Evolutionary conservation across 1,284 basidiomycete species (phyloP).

Genomic region (Ustilago crameri): DNA sequence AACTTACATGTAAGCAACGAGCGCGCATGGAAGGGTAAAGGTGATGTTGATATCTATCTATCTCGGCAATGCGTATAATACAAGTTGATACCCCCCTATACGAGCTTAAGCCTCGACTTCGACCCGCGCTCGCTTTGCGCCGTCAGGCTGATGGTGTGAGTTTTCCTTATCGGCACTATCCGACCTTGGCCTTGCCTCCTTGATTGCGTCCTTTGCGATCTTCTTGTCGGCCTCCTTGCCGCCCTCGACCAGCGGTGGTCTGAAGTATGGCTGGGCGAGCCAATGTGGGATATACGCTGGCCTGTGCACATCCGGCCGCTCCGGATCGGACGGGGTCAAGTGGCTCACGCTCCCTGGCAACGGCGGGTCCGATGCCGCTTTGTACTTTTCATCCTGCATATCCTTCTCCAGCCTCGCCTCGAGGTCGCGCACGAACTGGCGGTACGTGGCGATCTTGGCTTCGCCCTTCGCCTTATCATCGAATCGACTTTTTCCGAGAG

Average conservation of each 20-base stretch:
- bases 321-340: conserved; percentile 11
- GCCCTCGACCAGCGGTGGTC: conserved; percentile 69
- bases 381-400: conserved; percentile 32
- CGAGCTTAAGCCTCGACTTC: no score
- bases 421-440: conserved; percentile 76
- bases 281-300: conserved; percentile 79
- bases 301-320: conserved; percentile 64
- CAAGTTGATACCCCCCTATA: conserved; percentile 1
- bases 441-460: conserved; percentile 73
- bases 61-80: no score
- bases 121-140: no score
- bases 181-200: neutral
- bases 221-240: conserved; percentile 17
- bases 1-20: no score
- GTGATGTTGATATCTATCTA: no score
- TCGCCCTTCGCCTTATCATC: conserved; percentile 66
- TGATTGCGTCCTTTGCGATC: neutral
- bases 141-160: no score
- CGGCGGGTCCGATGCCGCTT: conserved; percentile 16
- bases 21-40: no score
- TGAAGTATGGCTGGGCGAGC: conserved; percentile 86
- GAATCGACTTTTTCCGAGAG: conserved; percentile 72
- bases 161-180: neutral
- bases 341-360: conserved; percentile 29
- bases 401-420: conserved; percentile 76